These are phyloP conservation scores for Malassezia restricta DNA, from an alignment of 1,284 basidiomycete species.

Conservation along the genomic window DNA sequence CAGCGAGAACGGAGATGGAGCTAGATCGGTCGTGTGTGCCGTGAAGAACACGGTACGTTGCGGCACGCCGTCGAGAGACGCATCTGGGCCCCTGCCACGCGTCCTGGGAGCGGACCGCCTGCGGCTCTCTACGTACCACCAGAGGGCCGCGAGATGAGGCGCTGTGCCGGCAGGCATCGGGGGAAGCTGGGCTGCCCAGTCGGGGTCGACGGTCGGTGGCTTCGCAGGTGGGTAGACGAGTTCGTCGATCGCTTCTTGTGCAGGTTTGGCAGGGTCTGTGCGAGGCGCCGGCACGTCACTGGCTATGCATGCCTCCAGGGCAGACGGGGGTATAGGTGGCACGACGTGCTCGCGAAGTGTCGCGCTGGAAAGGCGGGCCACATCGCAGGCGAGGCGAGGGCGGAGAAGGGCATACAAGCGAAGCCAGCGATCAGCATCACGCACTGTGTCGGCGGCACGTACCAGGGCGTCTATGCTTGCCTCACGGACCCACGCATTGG, in stretches of 20 bases:
- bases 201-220: too few species aligned
- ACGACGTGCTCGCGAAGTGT: conserved; percentile 53
- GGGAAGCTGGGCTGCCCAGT: too few species aligned
- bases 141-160: conserved; percentile 6
- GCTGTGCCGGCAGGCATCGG: neutral
- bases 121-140: conserved; percentile 9
- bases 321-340: neutral
- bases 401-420: conserved; percentile 82
- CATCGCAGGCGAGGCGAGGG: conserved; percentile 71
- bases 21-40: conserved; percentile 7
- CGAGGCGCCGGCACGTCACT: too few species aligned
- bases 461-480: conserved; percentile 73
- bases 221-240: too few species aligned
- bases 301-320: neutral
- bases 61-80: conserved; percentile 63
- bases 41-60: conserved; percentile 90
- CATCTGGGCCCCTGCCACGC: conserved; percentile 51
- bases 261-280: too few species aligned
- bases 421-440: conserved; percentile 69
- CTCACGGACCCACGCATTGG: conserved; percentile 95
- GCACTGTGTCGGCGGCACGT: conserved; percentile 62
- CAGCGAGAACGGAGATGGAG: neutral
- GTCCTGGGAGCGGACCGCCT: conserved; percentile 1
- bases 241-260: too few species aligned
- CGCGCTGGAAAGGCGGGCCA: conserved; percentile 56